Evolutionary conservation across 805 yeast species (phyloP), one percentile per base, ranked within the genome.

Genomic region (Metschnikowia sp.): DNA sequence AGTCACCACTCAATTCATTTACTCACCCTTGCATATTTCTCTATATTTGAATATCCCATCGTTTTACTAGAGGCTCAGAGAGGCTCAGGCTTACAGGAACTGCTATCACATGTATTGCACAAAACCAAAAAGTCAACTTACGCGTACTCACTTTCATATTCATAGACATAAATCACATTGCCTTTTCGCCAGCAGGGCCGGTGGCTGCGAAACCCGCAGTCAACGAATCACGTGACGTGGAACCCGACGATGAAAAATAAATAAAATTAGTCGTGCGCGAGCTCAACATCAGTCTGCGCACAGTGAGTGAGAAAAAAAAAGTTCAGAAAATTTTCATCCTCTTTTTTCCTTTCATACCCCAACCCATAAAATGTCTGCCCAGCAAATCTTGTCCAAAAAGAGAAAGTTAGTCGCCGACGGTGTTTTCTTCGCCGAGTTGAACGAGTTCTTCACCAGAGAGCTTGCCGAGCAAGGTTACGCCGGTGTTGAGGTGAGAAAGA

Each of bases 381-480:
- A 50, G 32, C 72, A 68, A 57, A 86, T 91, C 76, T 69, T 72
- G 63, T 92, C 98, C 72, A 88, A 89, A 82, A 92, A 89, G 83
- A 91, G 97, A 88, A 91, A 91, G 91, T 87, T 91, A 74, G 98
- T 94, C 75, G 97, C 97, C 78, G 99, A 94, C 84, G 99, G 99
- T 88, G 99, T 94, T 70, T 89, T 94, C 85, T 94, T 86, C 96
- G 99, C 99, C 78, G 99, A 94, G 83, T 82, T 94, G 73, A 94
- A 94, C 85, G 99, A 94, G 83, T 94, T 94, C 94, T 94, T 94
- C 90, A 89, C 97, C 84, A 92, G 99, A 83, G 99, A 94, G 80
- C 87, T 94, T 72, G 96, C 99, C 68, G 99, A 94, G 83, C 97
- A 94, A 81, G 99, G 99, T 75, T 94, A 94, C 85, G 94, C 99